Base-by-base conservation (phyloP, 768 basidiomycete genomes). In the Mycena capillaripes region DNA sequence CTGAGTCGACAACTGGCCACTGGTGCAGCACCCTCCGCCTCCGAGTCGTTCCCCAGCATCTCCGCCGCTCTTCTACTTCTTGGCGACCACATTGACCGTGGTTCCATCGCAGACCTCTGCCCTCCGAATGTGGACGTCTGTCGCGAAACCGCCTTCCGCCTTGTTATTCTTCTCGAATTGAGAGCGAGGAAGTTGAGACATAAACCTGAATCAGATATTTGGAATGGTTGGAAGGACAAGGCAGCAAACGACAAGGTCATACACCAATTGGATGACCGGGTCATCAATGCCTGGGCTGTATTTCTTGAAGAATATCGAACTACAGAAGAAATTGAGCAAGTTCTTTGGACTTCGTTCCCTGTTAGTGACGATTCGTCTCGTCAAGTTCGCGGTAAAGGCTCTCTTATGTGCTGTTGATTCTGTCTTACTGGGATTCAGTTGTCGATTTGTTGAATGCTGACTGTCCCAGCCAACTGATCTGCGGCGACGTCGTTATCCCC, bases 331-430 rank as follows among this genome's bases (percentile, higher is more conserved):
- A 80, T 91, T 21, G 83, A 89, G 59, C 81, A 82, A 6, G 81
- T 86, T 17, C 77, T 91, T 30, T 91, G 90, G 90, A 80, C 81
- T 7, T 67, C 77, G 12, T 89, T 89, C 68, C 81, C 81, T 4
- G 66, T 82, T 30, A 78, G 82, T 55, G 78, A 82, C 17, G 76
- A 72, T 25, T 75, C 73, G 10, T 4, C 53, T 5, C 62, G 60
- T 25, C 30, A 64, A 32, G 60, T 80, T 36, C 78, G 83, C 79
- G 86, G 86, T 82, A 71, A 50, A 23, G n/a, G 79, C 69, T 23
- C 34, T 53, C 19, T 40, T 53, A 9, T 53, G 14, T 17, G 27
- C 8, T 36, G 30, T 42, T 44, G 27, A n/a, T 59, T 50, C 57
- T 66, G 21, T 59, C 59, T 75, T 42, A 69, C 36, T 56, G 58